Conservation (phyloP, 2,329 filamentous ascomycete genomes). For the Epichloe bromicola region DNA sequence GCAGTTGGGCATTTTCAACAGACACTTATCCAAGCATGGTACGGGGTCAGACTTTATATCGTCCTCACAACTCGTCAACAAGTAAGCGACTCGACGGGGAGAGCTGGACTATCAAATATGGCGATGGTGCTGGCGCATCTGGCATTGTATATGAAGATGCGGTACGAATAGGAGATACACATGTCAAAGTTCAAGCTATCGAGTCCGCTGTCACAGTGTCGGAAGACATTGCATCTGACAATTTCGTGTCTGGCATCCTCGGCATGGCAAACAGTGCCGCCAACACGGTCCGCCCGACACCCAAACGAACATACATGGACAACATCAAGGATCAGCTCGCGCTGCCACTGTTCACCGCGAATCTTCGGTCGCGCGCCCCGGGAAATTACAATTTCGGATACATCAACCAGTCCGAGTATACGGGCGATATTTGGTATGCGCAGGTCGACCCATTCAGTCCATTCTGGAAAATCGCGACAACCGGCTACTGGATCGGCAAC, state of each 20-base stretch:
- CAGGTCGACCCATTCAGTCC: conserved; percentile 37
- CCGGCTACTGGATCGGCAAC: conserved; percentile 40
- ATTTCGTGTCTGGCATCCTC: conserved; percentile 23
- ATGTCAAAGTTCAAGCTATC: conserved; percentile 47
- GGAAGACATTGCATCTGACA: conserved; percentile 20
- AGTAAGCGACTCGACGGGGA: conserved; percentile 26
- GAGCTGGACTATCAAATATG: conserved; percentile 50
- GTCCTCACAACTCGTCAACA: conserved; percentile 29
- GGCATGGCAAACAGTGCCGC: conserved; percentile 19
- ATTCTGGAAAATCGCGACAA: conserved; percentile 49
- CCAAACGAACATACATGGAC: conserved; percentile 23
- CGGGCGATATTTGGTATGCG: conserved; percentile 42
- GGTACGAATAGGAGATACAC: conserved; percentile 47
- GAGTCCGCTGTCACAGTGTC: conserved; percentile 51
- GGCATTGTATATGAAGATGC: conserved; percentile 55
- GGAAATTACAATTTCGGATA: conserved; percentile 30
- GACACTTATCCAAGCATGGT: conserved; percentile 35
- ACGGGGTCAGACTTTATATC: conserved; percentile 44
- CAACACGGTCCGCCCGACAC: conserved; percentile 21
- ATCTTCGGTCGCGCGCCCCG: conserved; percentile 18
- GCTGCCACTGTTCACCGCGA: conserved; percentile 24
- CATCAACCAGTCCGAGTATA: conserved; percentile 45
- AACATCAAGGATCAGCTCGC: conserved; percentile 18
- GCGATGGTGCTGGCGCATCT: conserved; percentile 48
- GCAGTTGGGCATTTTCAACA: conserved; percentile 56